Evolutionary conservation across 805 yeast genomes (phyloP), one percentile per base, ranked within the genome.

Genomic region (Wickerhamomyces bovis): DNA sequence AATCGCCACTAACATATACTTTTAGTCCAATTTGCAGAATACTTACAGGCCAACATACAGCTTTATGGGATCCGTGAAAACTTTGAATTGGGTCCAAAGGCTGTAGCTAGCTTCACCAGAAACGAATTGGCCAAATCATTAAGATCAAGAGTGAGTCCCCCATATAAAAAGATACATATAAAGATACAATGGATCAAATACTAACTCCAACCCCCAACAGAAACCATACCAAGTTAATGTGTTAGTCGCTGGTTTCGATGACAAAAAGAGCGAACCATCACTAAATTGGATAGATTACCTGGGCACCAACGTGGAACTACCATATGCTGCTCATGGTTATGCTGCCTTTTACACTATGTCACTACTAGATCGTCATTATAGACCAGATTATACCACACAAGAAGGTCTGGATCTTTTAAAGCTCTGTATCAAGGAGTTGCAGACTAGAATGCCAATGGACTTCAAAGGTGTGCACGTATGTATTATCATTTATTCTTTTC

Each of bases 321-420:
- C 99, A 15, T 94, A 94, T 63, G 96, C 95, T 16, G 98, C 98
- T 2, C 99, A 94, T 65, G 99, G 99, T 12, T 94, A 94, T 62
- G 96, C 98, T n/a, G 96, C 95, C 2, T 94, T 92, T 68, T 94
- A 94, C 66, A 82, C 96, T 28, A 77, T 89, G 66, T 86, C 98
- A 2, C 71, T 92, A 53, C 74, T 94, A 55, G 99, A 94, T 70
- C 89, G 84, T 56, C 96, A 89, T 68, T 89, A 90, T 69, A 77
- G 83, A 63, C 74, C 81, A 39, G 90, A 82, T 56, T 78, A 90
- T 81, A 70, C 77, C 7, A 66, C 78, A 38, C 88, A 81, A 35
- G 92, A 89, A 50, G 99, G 97, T 3, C 62, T 92, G 49, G 74
- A 81, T 41, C 73, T 94, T 56, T 75, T 90, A 62, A 73, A 79